Evolutionary conservation across 2,329 filamentous ascomycete species (phyloP).

Genomic region (Trichoderma semiorbis): DNA sequence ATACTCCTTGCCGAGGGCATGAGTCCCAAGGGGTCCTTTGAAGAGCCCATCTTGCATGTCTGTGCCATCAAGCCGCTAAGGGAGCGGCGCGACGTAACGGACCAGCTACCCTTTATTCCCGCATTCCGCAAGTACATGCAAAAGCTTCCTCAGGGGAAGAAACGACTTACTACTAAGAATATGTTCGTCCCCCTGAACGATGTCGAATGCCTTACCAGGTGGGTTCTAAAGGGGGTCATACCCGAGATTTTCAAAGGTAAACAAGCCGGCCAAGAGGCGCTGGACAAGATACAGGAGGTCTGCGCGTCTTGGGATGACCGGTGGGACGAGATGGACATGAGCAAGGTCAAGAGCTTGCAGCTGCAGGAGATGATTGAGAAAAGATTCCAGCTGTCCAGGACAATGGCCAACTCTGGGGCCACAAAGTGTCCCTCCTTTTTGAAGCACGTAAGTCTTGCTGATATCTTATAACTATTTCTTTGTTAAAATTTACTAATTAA

Average conservation of each 20-base stretch:
- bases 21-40: constrained; percentile 53
- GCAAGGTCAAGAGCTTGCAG: constrained; percentile 75
- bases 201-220: constrained; percentile 79
- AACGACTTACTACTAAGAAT: constrained; percentile 65
- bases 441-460: constrained; percentile 69
- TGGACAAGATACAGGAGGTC: constrained; percentile 64
- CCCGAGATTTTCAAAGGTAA: constrained; percentile 56
- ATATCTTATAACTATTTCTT: neutral
- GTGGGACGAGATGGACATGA: constrained; percentile 84
- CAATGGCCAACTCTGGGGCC: constrained; percentile 63
- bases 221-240: constrained; percentile 55
- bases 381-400: constrained; percentile 59
- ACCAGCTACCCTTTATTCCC: constrained; percentile 79
- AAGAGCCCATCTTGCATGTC: constrained; percentile 69
- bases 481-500: neutral
- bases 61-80: constrained; percentile 71
- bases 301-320: constrained; percentile 71
- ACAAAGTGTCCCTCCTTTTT: constrained; percentile 73
- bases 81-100: constrained; percentile 71
- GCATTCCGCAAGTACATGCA: constrained; percentile 66
- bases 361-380: constrained; percentile 76
- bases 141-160: constrained; percentile 61
- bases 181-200: constrained; percentile 70
- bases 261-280: constrained; percentile 51
- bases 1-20: constrained; percentile 75